Evolutionary conservation across 192 early-diverging fungal genomes (phyloP).

Genomic region (Podila horticola): DNA sequence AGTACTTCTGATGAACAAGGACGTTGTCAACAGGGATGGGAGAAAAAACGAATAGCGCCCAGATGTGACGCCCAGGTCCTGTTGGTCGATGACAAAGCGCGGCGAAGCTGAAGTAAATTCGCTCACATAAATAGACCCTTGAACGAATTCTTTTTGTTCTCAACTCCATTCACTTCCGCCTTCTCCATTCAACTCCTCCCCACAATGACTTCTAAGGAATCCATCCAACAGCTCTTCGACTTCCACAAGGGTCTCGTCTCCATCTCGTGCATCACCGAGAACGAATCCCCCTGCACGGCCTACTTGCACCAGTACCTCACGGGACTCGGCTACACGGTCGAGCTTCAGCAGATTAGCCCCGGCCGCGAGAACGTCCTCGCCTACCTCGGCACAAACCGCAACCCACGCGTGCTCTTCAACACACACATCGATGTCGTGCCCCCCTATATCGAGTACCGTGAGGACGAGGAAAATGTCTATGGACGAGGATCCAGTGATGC

Average conservation of each 20-base stretch:
- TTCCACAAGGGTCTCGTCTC: conserved; percentile 52
- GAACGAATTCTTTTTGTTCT: not conserved
- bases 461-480: conserved; percentile 56
- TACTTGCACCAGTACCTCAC: conserved; percentile 45
- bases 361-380: conserved; percentile 59
- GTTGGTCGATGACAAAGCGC: no score
- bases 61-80: no score
- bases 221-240: conserved; percentile 34
- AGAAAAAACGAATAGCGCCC: no score
- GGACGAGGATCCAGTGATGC: conserved; percentile 59
- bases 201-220: conserved; percentile 31
- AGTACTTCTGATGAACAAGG: no score
- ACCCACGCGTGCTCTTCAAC: conserved; percentile 50
- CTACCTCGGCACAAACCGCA: conserved; percentile 47
- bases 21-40: no score
- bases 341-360: conserved; percentile 47
- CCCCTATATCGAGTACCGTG: conserved; percentile 54
- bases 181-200: not conserved
- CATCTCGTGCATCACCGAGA: conserved; percentile 50
- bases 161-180: not conserved
- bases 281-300: conserved; percentile 44
- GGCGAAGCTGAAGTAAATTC: no score
- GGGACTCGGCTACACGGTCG: conserved; percentile 53
- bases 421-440: conserved; percentile 63
- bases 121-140: no score